Percentiles rank a stretch among this genome's conserved stretches.
phyloP scores from a whole-genome alignment of 805 yeast species.

The Metschnikowia drakensbergensis region DNA sequence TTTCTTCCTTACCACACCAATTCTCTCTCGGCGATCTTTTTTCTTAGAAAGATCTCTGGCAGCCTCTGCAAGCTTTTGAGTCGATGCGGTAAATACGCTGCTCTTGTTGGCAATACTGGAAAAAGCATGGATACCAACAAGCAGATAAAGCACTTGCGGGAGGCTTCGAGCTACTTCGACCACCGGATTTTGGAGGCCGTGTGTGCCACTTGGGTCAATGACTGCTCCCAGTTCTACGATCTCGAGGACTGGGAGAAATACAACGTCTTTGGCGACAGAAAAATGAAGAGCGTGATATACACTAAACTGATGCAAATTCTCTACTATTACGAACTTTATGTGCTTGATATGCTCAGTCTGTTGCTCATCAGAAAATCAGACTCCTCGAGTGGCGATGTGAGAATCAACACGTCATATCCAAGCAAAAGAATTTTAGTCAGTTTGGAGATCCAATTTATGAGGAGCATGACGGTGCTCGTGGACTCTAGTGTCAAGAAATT shows the following conservation, averaged over 20 bases:
- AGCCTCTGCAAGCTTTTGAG: slow-evolving; percentile 29
- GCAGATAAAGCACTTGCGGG: slow-evolving; percentile 31
- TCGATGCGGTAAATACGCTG: slow-evolving; percentile 29
- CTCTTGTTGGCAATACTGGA: slow-evolving; percentile 30
- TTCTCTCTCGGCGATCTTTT: slow-evolving; percentile 38
- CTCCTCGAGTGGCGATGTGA: slow-evolving; percentile 18
- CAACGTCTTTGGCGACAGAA: slow-evolving; percentile 9
- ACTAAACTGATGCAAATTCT: slow-evolving; percentile 36
- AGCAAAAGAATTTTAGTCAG: slow-evolving; percentile 38
- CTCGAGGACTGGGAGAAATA: slow-evolving; percentile 40
- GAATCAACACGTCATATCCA: slow-evolving; percentile 36
- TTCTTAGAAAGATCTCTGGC: slow-evolving; percentile 27
- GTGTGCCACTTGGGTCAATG: slow-evolving; percentile 44
- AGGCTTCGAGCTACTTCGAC: slow-evolving; percentile 29
- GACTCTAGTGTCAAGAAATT: slow-evolving; percentile 42
- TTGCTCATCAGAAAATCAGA: slow-evolving; percentile 23
- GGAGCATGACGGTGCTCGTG: slow-evolving; percentile 38
- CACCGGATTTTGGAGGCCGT: slow-evolving; percentile 40
- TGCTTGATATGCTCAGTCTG: slow-evolving; percentile 28
- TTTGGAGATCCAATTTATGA: slow-evolving; percentile 43
- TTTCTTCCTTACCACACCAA: slow-evolving; percentile 40
- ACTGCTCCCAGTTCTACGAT: slow-evolving; percentile 42
- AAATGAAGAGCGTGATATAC: slow-evolving; percentile 21
- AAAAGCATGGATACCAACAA: slow-evolving; percentile 36
- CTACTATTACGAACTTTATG: slow-evolving; percentile 34